Percentiles rank a stretch among this genome's conserved stretches.
phyloP scores from a whole-genome alignment of 2,329 filamentous ascomycete species.

The Macroventuria anomochaeta region DNA sequence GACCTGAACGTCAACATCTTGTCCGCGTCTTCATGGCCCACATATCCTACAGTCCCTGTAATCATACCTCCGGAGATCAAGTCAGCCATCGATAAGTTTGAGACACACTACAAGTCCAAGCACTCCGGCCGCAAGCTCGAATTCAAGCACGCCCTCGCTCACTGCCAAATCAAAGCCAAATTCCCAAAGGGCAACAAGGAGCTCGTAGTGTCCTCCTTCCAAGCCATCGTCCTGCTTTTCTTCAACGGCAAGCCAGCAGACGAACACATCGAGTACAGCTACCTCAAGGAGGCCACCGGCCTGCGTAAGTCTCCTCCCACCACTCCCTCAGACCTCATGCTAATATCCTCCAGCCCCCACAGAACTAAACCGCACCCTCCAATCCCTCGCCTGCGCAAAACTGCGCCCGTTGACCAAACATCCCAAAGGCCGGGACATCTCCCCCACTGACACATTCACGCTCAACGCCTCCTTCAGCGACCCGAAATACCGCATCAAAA shows the following conservation, averaged over 20 bases:
- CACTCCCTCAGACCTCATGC: conserved; percentile 2
- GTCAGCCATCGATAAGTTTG: conserved; percentile 79
- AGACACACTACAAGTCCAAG: conserved; percentile 84
- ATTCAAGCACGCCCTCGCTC: conserved; percentile 93
- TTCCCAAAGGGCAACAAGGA: conserved; percentile 87
- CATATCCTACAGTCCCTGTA: conserved; percentile 79
- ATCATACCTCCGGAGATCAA: conserved; percentile 78
- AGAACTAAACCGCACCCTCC: conserved; percentile 87
- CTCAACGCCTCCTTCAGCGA: conserved; percentile 81
- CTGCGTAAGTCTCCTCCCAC: conserved; percentile 61
- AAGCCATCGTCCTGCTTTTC: conserved; percentile 86
- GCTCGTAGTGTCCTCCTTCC: conserved; percentile 87
- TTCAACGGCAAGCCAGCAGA: conserved; percentile 77
- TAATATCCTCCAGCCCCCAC: conserved; percentile 61
- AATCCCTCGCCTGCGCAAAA: conserved; percentile 93
- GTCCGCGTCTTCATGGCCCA: conserved; percentile 91
- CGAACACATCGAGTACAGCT: conserved; percentile 73
- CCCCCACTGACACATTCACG: conserved; percentile 78
- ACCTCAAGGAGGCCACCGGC: conserved; percentile 76
- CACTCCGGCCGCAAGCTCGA: conserved; percentile 85
- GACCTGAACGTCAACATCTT: conserved; percentile 88
- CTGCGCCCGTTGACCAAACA: conserved; percentile 82
- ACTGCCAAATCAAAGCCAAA: conserved; percentile 81
- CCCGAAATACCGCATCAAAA: conserved; percentile 89
- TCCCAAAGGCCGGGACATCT: conserved; percentile 83